Evolutionary conservation across 2,329 filamentous ascomycete species (phyloP), one percentile per base, ranked within the genome.

Genomic region (Teratosphaeria zuluensis): DNA sequence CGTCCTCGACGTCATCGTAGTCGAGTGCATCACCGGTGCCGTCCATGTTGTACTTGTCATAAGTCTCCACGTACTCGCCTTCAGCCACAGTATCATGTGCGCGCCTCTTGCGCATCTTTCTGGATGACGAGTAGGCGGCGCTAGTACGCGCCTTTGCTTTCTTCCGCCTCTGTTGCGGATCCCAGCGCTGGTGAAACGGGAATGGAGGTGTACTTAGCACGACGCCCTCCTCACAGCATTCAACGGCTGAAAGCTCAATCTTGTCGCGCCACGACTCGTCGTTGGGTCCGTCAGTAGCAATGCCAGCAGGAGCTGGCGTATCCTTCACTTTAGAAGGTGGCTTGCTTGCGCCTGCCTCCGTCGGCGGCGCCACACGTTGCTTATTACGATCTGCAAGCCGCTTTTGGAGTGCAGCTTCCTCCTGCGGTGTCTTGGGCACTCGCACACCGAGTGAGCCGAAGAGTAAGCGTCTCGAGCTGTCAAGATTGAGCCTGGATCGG

Each of bases 171-270:
- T 92, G 88, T 61, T 90, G 86, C 3, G 83, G 81, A 72, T 95
- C 90, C 92, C 92, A 96, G 28, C 69, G 66, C 72, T 96, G 91
- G 16, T 88, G 79, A 71, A 96, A 96, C 0, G 92, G 92, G 68
- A 95, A 96, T 0, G 92, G 89, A 0, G 92, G 92, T 35, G 89
- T 81, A 56, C 82, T 88, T 53, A 95, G 77, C 33, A 81, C 76
- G 46, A 90, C 75, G 4, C 80, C 81, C 32, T 88, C 81, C n/a
- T 88, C 80, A 62, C 85, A 84, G 73, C 92, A 96, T 71, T 97
- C 92, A 0, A 95, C 89, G 24, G 90, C 92, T 28, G 83, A 81
- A 61, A 95, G 84, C 11, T 77, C 81, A 60, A 96, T 86, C 64
- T 85, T 90, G 4, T 83, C 76, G 64, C 83, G 83, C 92, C 92